These are phyloP conservation scores for Aureobasidium sp. DNA, from an alignment of 2,329 filamentous ascomycete genomes.

Conservation along the genomic window DNA sequence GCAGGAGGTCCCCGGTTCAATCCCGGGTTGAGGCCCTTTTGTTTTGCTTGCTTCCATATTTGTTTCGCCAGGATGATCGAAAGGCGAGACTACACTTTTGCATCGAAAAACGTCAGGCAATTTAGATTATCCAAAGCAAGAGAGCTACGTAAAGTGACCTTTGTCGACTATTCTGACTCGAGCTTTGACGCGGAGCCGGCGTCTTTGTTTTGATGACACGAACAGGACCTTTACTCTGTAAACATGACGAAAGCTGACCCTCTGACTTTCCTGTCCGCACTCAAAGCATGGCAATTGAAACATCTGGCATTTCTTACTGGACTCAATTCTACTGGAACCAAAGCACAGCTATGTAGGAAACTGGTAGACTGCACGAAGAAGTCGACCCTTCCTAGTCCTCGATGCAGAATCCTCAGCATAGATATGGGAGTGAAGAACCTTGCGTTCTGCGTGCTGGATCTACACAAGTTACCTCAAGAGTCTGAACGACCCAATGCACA, in stretches of 20 bases:
- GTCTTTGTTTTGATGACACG: neutral
- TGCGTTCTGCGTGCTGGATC: slow-evolving; percentile 55
- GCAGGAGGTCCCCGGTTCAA: slow-evolving; percentile 14
- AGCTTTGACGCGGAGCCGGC: neutral
- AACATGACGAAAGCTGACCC: neutral
- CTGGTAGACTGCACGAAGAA: slow-evolving; percentile 32
- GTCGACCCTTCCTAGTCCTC: slow-evolving; percentile 23
- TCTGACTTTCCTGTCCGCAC: slow-evolving; percentile 25
- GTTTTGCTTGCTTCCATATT: neutral
- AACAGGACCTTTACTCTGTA: neutral
- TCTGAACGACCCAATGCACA: neutral
- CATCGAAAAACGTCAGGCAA: neutral
- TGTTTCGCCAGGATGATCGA: too few species aligned
- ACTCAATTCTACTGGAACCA: slow-evolving; percentile 52
- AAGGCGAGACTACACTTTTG: too few species aligned
- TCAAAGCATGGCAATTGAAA: slow-evolving; percentile 51
- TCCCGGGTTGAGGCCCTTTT: slow-evolving; percentile 9
- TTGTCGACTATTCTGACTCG: neutral
- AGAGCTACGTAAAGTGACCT: too few species aligned
- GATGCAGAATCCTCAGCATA: slow-evolving; percentile 58
- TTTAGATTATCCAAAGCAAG: too few species aligned
- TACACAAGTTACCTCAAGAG: slow-evolving; percentile 11
- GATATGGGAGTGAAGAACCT: slow-evolving; percentile 82
- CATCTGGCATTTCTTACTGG: slow-evolving; percentile 55
- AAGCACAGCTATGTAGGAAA: slow-evolving; percentile 46